Evolutionary conservation across 352 stramenopile species (phyloP), one percentile per base, ranked within the genome.

Genomic region (Peronospora farinosa): DNA sequence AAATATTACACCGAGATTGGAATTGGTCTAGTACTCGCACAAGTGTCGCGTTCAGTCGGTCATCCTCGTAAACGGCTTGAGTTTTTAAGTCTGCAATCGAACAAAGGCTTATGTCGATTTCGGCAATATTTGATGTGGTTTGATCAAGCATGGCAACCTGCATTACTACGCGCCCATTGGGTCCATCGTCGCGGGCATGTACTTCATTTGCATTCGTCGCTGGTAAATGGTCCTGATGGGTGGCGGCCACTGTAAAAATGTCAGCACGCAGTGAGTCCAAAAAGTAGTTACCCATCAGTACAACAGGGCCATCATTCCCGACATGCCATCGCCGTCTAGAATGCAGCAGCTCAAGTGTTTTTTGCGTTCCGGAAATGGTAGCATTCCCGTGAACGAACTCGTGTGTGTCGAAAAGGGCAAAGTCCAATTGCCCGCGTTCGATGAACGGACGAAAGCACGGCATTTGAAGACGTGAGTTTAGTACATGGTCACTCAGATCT

Each of bases 241-340:
- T 30, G 3, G 40, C 41, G 6, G 61, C 56, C 13, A 84, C 70
- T 0, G 72, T 60, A 35, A 86, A 88, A 19, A 86, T 69, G 40
- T 92, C 81, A 7, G 78, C 65, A 1, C 69, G 74, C 1, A 92
- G 55, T 37, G 81, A 92, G 40, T 92, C 81, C 5, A 90, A 36
- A 31, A 92, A 92, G 43, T 92, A 92, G 35, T 92, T 92, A 7
- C 77, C 81, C 11, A 92, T 74, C 40, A 92, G 58, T n/a, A 84
- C 78, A 7, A 90, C 61, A 0, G 78, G 75, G 0, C 74, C 74
- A 17, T 74, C 51, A 9, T 46, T 51, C n/a, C 69, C 72, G 11
- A 86, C 67, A 25, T 37, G 50, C 78, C 72, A 86, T 11, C 21
- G 16, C 0, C 47, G 33, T 27, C 65, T 28, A 0, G 59, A 47